Evolutionary conservation across 169 alveolate genomes (phyloP).

Genomic region (Cryptosporidium viatorum): DNA sequence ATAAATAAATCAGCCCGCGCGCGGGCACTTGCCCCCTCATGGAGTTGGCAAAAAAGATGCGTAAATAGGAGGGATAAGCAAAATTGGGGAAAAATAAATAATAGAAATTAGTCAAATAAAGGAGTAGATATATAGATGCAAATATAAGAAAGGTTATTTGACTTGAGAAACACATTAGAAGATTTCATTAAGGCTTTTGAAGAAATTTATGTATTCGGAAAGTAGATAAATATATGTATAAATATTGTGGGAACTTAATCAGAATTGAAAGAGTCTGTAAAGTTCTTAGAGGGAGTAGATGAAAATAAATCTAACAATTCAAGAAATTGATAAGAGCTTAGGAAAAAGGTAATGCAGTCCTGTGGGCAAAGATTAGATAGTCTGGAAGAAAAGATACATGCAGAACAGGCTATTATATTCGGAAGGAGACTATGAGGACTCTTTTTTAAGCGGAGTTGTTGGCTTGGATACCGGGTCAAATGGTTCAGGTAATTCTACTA

Average conservation of each 20-base stretch:
- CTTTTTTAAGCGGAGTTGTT: constrained; percentile 7
- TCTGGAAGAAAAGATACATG: constrained; percentile 25
- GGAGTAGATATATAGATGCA: not conserved
- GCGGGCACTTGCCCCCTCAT: not conserved
- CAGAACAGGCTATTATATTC: constrained; percentile 41
- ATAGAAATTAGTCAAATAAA: not conserved
- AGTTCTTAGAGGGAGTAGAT: constrained; percentile 11
- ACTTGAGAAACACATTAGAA: not conserved
- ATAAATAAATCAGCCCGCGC: not conserved
- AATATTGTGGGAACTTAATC: constrained; percentile 8
- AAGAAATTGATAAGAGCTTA: not conserved
- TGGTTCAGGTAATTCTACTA: not conserved
- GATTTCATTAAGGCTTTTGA: not conserved
- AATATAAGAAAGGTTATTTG: not conserved
- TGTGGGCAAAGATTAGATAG: not conserved
- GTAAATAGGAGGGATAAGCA: not conserved
- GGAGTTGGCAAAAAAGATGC: constrained; percentile 2
- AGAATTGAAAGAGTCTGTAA: constrained; percentile 4
- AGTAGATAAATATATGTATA: not conserved
- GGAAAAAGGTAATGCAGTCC: constrained; percentile 10
- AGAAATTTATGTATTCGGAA: not conserved
- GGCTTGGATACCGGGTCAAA: constrained; percentile 12
- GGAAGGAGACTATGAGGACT: constrained; percentile 40
- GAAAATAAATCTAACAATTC: not conserved
- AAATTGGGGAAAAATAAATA: not conserved